phyloP scores from a whole-genome alignment of 2,329 filamentous ascomycete species.

The Hirsutella rhossiliensis region DNA sequence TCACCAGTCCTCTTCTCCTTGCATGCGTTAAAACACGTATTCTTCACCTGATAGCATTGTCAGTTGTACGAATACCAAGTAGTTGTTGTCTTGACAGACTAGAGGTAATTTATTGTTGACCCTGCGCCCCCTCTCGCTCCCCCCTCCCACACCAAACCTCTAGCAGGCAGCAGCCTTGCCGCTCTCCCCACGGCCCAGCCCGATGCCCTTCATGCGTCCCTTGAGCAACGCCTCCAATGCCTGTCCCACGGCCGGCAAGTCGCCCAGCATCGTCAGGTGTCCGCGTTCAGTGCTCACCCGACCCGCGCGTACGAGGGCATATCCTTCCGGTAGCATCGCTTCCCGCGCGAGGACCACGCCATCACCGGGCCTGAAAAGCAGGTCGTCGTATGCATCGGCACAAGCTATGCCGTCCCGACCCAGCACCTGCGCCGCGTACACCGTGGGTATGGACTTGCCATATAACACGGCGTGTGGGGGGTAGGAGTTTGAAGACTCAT shows the following conservation, averaged over 20 bases:
- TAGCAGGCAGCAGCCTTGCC: not conserved
- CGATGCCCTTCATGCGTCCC: constrained; percentile 62
- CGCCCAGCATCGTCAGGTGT: constrained; percentile 78
- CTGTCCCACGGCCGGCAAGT: constrained; percentile 67
- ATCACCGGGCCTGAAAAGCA: constrained; percentile 79
- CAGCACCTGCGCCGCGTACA: constrained; percentile 66
- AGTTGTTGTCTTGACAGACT: too few species aligned
- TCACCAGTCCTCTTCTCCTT: too few species aligned
- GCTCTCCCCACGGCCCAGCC: constrained; percentile 24
- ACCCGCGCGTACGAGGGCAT: constrained; percentile 60
- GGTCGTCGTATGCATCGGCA: constrained; percentile 70
- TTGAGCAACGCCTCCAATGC: constrained; percentile 57
- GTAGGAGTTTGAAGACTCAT: constrained; percentile 58
- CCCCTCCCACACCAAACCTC: not conserved
- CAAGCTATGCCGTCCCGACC: constrained; percentile 62
- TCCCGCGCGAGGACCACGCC: constrained; percentile 79
- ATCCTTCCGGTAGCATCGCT: constrained; percentile 74
- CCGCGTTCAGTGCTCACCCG: constrained; percentile 71
- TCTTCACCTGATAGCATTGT: too few species aligned
- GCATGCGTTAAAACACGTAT: too few species aligned
- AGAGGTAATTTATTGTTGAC: too few species aligned
- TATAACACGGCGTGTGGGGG: constrained; percentile 77
- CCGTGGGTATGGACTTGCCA: constrained; percentile 75
- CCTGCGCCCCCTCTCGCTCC: too few species aligned
- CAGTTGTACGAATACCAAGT: too few species aligned